Percentiles rank a stretch among this genome's conserved stretches.
Evolutionary conservation across 2,329 filamentous ascomycete species (phyloP).

Genomic region (Lachnum nothofagi): DNA sequence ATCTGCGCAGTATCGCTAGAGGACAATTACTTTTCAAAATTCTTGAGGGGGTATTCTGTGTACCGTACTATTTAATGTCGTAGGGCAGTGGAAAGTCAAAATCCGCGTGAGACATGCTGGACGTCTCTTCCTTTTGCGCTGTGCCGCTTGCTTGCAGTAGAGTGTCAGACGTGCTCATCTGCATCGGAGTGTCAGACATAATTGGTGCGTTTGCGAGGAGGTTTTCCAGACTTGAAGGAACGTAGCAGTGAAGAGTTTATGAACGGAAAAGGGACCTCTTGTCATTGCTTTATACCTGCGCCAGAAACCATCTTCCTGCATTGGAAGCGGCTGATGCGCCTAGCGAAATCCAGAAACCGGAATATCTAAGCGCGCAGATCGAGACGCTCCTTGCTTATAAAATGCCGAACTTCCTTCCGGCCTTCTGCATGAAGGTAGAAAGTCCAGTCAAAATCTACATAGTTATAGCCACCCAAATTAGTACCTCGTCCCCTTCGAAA

Average conservation of each 20-base stretch:
- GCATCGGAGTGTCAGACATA: background rate
- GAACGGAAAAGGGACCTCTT: background rate
- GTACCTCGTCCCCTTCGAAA: background rate
- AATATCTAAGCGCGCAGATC: background rate
- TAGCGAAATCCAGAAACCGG: background rate
- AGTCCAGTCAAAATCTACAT: background rate
- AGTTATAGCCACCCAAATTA: no score
- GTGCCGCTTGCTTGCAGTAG: no score
- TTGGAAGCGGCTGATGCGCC: background rate
- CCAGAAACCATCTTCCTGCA: background rate
- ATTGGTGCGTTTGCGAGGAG: background rate
- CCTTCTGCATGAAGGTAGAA: background rate
- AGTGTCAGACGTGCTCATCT: background rate
- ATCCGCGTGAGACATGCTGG: no score
- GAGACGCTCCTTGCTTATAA: background rate
- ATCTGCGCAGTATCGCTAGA: background rate
- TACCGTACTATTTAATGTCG: no score
- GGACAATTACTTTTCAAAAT: background rate
- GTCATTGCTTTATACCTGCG: background rate
- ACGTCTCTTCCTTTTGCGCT: no score
- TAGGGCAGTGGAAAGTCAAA: background rate
- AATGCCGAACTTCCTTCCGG: background rate
- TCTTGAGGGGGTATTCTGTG: no score
- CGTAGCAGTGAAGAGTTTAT: background rate
- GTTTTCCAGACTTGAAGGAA: background rate